Base-by-base conservation (phyloP, 352 stramenopile species). In the Globisporangium okanoganense region DNA sequence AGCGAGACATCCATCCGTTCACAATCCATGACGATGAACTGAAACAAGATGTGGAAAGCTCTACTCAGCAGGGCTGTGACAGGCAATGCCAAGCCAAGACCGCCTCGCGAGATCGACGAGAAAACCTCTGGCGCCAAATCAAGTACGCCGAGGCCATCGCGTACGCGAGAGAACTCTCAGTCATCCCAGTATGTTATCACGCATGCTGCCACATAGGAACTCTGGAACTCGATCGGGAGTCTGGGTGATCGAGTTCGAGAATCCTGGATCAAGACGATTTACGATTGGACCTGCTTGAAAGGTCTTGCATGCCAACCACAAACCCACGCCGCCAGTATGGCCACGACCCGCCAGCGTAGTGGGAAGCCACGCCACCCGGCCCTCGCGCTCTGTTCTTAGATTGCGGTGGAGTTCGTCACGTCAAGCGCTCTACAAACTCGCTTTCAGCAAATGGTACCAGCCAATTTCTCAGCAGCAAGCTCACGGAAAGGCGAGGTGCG, bases 101-200 rank as follows among this genome's bases (percentile, higher is more conserved):
- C 14, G 16, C 38, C 53, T 25, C 53, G 29, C 12, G 22, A 36
- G 10, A 20, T n/a, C 10, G 20, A 36, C 18, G 53, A 36, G 20
- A 40, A 12, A 14, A 6, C 31, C 3, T 57, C 31, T 57, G 51
- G 51, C 35, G 31, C 3, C n/a, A 41, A 7, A 2, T 12, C 20
- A 52, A 33, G 22, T 33, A n/a, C n/a, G 20, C 50, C 0, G 22
- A 43, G 50, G 44, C 50, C 3, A 8, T 56, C 18, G 16, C 25
- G n/a, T n/a, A 25, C 50, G 50, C 33, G 8, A 29, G 50, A 3
- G 14, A 56, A 9, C 50, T 56, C 50, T 40, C 50, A 10, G 13
- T 56, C 7, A 29, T 56, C 24, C 50, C n/a, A 56, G 29, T 43
- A 56, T 16, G 43, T 56, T n/a, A 16, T 56, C 31, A 27, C 20